A percentile compares a stretch with the other conserved stretches of the same genome.
Evolutionary conservation across 805 yeast genomes (phyloP).

Genomic region (Ogataea allantospora): DNA sequence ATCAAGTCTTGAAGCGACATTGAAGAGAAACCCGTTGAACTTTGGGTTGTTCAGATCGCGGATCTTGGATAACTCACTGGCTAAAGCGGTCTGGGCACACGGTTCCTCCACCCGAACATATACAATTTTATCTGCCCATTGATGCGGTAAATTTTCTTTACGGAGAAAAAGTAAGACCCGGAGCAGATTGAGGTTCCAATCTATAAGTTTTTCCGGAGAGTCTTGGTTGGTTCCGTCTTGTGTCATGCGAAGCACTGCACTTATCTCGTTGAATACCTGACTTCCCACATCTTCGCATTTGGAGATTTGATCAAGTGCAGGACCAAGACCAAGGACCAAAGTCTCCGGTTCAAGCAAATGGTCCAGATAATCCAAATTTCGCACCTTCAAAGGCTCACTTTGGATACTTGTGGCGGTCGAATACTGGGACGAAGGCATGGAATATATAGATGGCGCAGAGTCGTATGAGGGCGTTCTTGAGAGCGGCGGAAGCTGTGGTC

Average conservation of each 20-base stretch:
- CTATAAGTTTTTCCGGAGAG: conserved; percentile 42
- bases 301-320: conserved; percentile 21
- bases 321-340: conserved; percentile 9
- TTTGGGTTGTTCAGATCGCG: conserved; percentile 12
- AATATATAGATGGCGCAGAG: conserved; percentile 12
- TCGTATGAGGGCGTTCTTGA: conserved; percentile 13
- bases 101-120: conserved; percentile 18
- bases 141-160: conserved; percentile 8
- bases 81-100: conserved; percentile 16
- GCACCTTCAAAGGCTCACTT: conserved; percentile 5
- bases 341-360: conserved; percentile 1
- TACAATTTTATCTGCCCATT: conserved; percentile 15
- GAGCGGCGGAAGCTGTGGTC: conserved; percentile 4
- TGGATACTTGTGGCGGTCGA: conserved; percentile 10
- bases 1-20: conserved; percentile 9
- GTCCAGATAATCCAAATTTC: conserved; percentile 9
- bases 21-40: conserved; percentile 16
- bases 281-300: conserved; percentile 23
- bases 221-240: conserved; percentile 6
- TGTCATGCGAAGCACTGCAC: conserved; percentile 15
- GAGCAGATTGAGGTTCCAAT: conserved; percentile 53
- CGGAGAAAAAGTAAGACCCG: conserved; percentile 45
- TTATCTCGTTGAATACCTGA: conserved; percentile 27
- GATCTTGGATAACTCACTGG: conserved; percentile 26
- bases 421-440: conserved; percentile 9